These are phyloP conservation scores for Aeschynomene evenia DNA, from an alignment of 306 rosid genomes.

Conservation along the genomic window DNA sequence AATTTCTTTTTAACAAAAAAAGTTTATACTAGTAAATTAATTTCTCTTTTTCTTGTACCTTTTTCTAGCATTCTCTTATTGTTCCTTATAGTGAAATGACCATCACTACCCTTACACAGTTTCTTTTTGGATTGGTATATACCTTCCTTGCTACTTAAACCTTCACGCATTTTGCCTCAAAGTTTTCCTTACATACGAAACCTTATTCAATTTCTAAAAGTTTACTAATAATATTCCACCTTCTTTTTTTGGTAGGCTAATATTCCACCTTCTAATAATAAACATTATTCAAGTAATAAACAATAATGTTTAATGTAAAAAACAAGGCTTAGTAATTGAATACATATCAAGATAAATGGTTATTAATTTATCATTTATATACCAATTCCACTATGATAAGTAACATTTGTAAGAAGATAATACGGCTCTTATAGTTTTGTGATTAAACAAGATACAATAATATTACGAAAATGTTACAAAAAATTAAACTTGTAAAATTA, in stretches of 20 bases:
- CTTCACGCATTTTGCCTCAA: not conserved
- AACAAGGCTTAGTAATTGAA: too few relatives aligned
- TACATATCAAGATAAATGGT: too few relatives aligned
- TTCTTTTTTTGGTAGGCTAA: not conserved
- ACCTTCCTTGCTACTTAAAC: slow-evolving; percentile 38
- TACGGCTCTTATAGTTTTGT: too few relatives aligned
- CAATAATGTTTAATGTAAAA: not conserved
- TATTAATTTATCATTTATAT: too few relatives aligned
- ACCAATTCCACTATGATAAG: too few relatives aligned
- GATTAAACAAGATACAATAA: too few relatives aligned
- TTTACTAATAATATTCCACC: not conserved
- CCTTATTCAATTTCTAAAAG: not conserved
- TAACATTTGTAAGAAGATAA: too few relatives aligned
- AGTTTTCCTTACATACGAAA: slow-evolving; percentile 14
- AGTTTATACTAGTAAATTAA: too few relatives aligned
- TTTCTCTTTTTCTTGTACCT: slow-evolving; percentile 1
- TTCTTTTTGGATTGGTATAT: slow-evolving; percentile 29
- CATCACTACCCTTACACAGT: slow-evolving; percentile 11
- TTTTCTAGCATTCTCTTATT: not conserved
- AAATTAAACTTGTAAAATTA: too few relatives aligned
- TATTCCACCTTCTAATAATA: too few relatives aligned
- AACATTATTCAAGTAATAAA: not conserved
- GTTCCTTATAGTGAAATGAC: slow-evolving; percentile 32
- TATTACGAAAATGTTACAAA: too few relatives aligned
- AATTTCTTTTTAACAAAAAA: too few relatives aligned